Conservation (phyloP, 345 rosid species). For the Capsella bursapastoris region DNA sequence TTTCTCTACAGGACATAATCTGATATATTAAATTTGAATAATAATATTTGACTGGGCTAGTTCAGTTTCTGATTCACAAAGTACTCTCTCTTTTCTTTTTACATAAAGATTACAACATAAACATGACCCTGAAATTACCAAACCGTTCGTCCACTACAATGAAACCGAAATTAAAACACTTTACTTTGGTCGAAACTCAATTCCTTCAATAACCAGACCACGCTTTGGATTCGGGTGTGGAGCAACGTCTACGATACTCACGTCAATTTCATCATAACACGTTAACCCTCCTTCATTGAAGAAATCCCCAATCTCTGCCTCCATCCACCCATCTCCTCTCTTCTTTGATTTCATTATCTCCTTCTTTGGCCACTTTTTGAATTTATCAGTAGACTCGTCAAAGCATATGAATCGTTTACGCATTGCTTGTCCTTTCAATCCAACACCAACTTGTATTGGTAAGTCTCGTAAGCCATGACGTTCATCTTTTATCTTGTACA, state of each 20-base stretch:
- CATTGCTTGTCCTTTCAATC: slow-evolving; percentile 27
- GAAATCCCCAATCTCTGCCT: slow-evolving; percentile 35
- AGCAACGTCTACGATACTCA: slow-evolving; percentile 28
- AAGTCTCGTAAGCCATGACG: slow-evolving; percentile 20
- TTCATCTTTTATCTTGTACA: slow-evolving; percentile 7
- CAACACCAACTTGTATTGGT: slow-evolving; percentile 31
- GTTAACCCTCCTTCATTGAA: slow-evolving; percentile 26
- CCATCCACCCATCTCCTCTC: slow-evolving; percentile 39
- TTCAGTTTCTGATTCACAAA: too few relatives aligned
- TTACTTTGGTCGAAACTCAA: slow-evolving; percentile 24
- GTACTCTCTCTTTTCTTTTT: too few relatives aligned
- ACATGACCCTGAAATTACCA: not conserved
- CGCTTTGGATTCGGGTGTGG: not conserved
- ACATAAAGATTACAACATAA: not conserved
- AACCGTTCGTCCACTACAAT: not conserved
- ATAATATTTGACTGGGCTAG: too few relatives aligned
- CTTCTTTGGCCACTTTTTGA: not conserved
- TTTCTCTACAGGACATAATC: too few relatives aligned
- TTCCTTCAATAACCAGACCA: slow-evolving; percentile 29
- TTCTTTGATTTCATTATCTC: not conserved
- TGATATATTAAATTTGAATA: too few relatives aligned
- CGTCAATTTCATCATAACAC: not conserved
- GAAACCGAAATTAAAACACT: not conserved
- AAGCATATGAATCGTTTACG: slow-evolving; percentile 18
- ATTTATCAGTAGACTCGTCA: not conserved